A percentile compares a stretch with the other conserved stretches of the same genome.
phyloP scores from a whole-genome alignment of 805 yeast species.

The Ogataea wickerhamii region DNA sequence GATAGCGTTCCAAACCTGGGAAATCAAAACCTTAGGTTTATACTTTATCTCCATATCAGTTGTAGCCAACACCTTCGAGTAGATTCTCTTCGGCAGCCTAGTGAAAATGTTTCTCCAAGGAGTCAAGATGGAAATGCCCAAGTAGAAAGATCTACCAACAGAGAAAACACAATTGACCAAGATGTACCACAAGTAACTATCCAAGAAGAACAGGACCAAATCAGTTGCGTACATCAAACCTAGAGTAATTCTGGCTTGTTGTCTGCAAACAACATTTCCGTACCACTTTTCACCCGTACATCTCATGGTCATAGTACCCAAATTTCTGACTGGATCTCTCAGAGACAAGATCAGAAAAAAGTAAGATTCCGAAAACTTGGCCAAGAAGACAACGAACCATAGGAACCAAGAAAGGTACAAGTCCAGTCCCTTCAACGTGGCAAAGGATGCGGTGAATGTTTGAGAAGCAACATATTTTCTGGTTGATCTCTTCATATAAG shows the following conservation, averaged over 20 bases:
- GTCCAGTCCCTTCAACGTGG: slow-evolving; percentile 78
- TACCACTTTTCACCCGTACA: slow-evolving; percentile 96
- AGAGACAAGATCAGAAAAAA: slow-evolving; percentile 83
- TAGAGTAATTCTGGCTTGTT: slow-evolving; percentile 84
- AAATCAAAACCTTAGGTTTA: slow-evolving; percentile 95
- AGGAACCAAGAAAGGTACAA: slow-evolving; percentile 94
- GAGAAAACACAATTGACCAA: slow-evolving; percentile 92
- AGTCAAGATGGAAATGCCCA: slow-evolving; percentile 97
- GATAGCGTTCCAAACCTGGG: slow-evolving; percentile 99
- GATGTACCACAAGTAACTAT: slow-evolving; percentile 99
- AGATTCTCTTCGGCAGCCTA: slow-evolving; percentile 97
- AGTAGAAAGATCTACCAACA: slow-evolving; percentile 95
- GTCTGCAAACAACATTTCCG: slow-evolving; percentile 67
- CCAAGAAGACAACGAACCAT: slow-evolving; percentile 86
- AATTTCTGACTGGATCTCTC: slow-evolving; percentile 90
- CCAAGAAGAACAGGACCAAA: slow-evolving; percentile 93
- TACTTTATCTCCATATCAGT: slow-evolving; percentile 99
- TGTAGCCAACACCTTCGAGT: slow-evolving; percentile 95
- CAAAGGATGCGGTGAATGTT: slow-evolving; percentile 90
- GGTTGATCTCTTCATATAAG: slow-evolving; percentile 81
- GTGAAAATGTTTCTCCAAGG: slow-evolving; percentile 99
- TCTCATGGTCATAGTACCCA: slow-evolving; percentile 83
- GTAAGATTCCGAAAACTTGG: slow-evolving; percentile 88
- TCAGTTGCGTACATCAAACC: slow-evolving; percentile 94
- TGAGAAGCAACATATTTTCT: slow-evolving; percentile 91